Base-by-base conservation (phyloP, 441 rosid genomes). In the Jatropha multifida region DNA sequence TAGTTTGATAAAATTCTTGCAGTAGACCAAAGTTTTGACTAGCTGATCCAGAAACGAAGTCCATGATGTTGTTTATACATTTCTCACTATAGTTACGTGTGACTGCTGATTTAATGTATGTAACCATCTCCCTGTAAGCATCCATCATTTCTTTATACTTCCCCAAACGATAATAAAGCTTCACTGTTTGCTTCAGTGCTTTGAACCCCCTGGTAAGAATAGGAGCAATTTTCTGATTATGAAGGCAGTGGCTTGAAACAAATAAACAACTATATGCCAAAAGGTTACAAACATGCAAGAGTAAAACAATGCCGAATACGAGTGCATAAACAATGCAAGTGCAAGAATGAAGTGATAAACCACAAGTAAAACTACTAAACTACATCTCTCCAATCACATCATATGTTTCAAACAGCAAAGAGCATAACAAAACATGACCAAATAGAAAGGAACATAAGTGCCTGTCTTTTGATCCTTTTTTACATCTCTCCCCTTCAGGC, bases 21-120 rank as follows among this genome's bases (percentile, higher is more conserved):
- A 94, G 84, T 65, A 96, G 93, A 65, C 83, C 83, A 85, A 89
- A 91, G 79, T 90, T 96, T 87, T 90, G 98, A 84, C 96, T 88
- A 78, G 98, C 97, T 81, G 98, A 94, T 73, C 99, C 99, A 74
- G 99, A 96, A 73, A 96, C 97, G 78, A 90, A 96, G 85, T 96
- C 99, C 99, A 96, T 96, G 64, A 96, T 94, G 72, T 90, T 96
- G 84, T 96, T 96, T 85, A 96, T 90, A 78, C 99, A 96, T 83
- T 96, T 96, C 81, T 96, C 99, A 71, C 99, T 96, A 84, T 94
- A 92, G 76, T 96, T 94, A 58, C 98, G 84, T 3, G 99, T 96
- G 77, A 96, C 99, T 38, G 98, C 98, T 66, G 99, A 92, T 81
- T 91, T 96, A 78, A 96, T 96, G 75, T 96, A 96, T 10, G 98